phyloP scores from a whole-genome alignment of 148 eudicot species.

The Fallopia convolvulus region DNA sequence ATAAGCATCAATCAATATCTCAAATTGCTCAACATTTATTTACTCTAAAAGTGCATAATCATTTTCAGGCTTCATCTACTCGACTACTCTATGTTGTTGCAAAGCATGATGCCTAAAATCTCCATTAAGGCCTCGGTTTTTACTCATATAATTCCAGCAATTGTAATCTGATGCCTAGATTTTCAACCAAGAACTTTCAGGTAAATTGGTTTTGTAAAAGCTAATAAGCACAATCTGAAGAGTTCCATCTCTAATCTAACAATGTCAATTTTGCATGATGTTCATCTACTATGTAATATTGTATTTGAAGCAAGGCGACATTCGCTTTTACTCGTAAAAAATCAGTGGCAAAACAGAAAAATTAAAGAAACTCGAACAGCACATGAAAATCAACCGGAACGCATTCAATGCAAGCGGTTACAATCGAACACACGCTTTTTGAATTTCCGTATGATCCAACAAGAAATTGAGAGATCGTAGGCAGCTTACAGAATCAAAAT shows the following conservation, averaged over 20 bases:
- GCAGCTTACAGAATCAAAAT: background rate
- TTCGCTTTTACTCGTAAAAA: background rate
- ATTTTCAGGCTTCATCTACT: background rate
- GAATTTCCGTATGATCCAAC: background rate
- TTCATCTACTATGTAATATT: background rate
- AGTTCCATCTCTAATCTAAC: background rate
- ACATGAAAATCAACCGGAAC: background rate
- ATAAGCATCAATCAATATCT: background rate
- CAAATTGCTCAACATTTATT: background rate
- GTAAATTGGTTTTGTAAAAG: background rate
- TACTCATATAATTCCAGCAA: too few relatives aligned
- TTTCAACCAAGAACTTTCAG: background rate
- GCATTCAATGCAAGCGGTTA: background rate
- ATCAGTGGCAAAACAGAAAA: background rate
- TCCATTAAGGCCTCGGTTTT: background rate
- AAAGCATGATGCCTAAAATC: background rate
- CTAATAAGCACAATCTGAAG: background rate
- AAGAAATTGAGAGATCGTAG: background rate
- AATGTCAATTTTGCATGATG: background rate
- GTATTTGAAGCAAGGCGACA: background rate
- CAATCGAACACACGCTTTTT: background rate
- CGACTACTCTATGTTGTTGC: background rate
- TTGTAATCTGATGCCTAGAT: background rate
- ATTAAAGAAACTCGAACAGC: background rate
- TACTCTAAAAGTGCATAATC: background rate